These are phyloP conservation scores for Bisporella sp. DNA, from an alignment of 2,329 filamentous ascomycete species.

Conservation along the genomic window DNA sequence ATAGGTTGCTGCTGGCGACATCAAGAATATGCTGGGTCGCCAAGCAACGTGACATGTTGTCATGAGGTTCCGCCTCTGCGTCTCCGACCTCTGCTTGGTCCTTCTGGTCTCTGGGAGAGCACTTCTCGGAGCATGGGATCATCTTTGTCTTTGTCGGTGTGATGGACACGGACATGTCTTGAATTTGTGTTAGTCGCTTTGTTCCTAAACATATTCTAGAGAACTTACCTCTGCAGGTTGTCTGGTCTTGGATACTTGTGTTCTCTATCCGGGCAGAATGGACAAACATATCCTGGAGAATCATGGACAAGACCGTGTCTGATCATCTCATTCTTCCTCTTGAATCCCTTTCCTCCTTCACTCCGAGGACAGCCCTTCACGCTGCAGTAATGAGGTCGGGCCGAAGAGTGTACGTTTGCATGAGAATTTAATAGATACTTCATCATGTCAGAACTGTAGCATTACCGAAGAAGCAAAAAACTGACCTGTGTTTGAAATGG, in stretches of 20 bases:
- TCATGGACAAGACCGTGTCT: conserved; percentile 81
- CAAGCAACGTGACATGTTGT: conserved; percentile 5
- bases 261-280: conserved; percentile 89
- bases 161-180: conserved; percentile 90
- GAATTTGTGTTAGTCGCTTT: background rate
- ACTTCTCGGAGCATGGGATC: conserved; percentile 77
- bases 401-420: conserved; percentile 62
- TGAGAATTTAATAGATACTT: conserved; percentile 72
- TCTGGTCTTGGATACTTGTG: conserved; percentile 94
- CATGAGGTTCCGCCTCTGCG: conserved; percentile 37
- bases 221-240: conserved; percentile 78
- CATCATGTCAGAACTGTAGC: background rate
- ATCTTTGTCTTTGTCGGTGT: conserved; percentile 83
- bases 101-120: conserved; percentile 77
- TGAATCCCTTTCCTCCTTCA: conserved; percentile 61
- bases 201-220: background rate
- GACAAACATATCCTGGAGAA: conserved; percentile 91
- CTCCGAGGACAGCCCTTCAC: conserved; percentile 56
- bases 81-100: conserved; percentile 72
- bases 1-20: no score
- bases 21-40: background rate
- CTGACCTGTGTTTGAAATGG: conserved; percentile 69
- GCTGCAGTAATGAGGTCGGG: conserved; percentile 58
- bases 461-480: background rate
- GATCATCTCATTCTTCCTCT: conserved; percentile 69